phyloP scores from a whole-genome alignment of 352 stramenopile species.

The Pythium rishiriense region DNA sequence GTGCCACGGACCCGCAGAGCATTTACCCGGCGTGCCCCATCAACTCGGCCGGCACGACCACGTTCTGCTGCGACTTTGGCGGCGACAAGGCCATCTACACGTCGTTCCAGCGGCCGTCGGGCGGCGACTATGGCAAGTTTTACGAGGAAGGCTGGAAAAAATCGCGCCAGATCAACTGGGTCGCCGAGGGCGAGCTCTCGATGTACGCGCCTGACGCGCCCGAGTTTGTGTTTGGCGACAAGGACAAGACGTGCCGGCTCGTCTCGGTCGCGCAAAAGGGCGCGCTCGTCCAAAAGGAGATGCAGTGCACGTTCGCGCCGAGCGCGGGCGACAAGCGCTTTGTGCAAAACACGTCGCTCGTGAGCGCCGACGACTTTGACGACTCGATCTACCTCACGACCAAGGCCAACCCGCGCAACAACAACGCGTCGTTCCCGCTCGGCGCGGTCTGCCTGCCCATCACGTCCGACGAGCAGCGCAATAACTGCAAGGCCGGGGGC shows the following conservation, averaged over 20 bases:
- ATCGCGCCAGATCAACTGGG: conserved; percentile 66
- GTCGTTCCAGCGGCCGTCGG: conserved; percentile 56
- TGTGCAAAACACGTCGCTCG: conserved; percentile 25
- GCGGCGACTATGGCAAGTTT: conserved; percentile 43
- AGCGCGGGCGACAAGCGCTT: conserved; percentile 18
- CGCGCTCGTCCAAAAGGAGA: conserved; percentile 7
- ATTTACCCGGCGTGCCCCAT: conserved; percentile 63
- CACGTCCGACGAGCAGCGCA: not conserved
- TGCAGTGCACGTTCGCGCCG: conserved; percentile 29
- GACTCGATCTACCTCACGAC: conserved; percentile 17
- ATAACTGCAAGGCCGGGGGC: conserved; percentile 1
- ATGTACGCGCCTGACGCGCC: conserved; percentile 43
- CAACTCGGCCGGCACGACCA: conserved; percentile 48
- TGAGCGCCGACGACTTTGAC: conserved; percentile 8
- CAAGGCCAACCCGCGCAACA: conserved; percentile 33
- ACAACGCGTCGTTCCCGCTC: conserved; percentile 26
- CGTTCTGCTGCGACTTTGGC: conserved; percentile 56
- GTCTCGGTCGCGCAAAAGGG: conserved; percentile 25
- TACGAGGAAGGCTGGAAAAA: conserved; percentile 73
- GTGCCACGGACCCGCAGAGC: conserved; percentile 46
- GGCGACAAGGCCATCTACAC: conserved; percentile 46
- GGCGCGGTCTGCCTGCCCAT: conserved; percentile 20
- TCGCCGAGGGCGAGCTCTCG: conserved; percentile 42
- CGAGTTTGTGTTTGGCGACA: conserved; percentile 26
- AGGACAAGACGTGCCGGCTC: conserved; percentile 22